Evolutionary conservation across 2,329 filamentous ascomycete genomes (phyloP), one percentile per base, ranked within the genome.

Genomic region (Calonectria leucothoes): DNA sequence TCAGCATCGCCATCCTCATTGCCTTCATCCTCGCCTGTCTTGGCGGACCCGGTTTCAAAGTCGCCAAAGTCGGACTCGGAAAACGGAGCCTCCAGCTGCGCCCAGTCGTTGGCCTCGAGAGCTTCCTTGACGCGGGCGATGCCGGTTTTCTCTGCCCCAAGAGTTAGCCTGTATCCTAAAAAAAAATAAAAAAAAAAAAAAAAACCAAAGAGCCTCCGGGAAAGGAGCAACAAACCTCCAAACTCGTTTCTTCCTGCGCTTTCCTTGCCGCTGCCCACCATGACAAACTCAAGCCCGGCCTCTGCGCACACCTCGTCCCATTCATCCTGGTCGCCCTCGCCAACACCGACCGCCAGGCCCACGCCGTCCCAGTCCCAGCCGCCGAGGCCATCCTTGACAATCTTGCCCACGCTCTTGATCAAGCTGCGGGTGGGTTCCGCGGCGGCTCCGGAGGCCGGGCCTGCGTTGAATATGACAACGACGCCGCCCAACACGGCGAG

Each of bases 91-190:
- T 76, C 78, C 14, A 76, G 75, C 66, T 84, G 82, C 2, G 85
- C 87, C 92, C 92, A 94, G 82, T 93, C 92, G 79, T 93, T 94
- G 20, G 91, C 86, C 79, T 93, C 88, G 17, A 94, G 82, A 0
- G 92, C 92, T 79, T 94, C 91, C 11, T 87, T 85, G 3, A 91
- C 86, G 12, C 92, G 87, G 1, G 89, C 85, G 45, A 93, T 86
- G 20, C 92, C 92, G 37, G 86, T 88, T 72, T 89, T 89, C 82
- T 93, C 92, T 91, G 72, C 12, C 17, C 4, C n/a, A n/a, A 33
- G 5, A 49, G 70, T 83, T 35, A 84, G 80, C 23, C n/a, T n/a
- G n/a, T n/a, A n/a, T n/a, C n/a, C n/a, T n/a, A n/a, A n/a, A n/a
- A n/a, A n/a, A n/a, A n/a, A n/a, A n/a, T n/a, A n/a, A n/a, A n/a